Base-by-base conservation (phyloP, 495 filamentous ascomycete genomes). In the Aspergillus carlsbadensis region DNA sequence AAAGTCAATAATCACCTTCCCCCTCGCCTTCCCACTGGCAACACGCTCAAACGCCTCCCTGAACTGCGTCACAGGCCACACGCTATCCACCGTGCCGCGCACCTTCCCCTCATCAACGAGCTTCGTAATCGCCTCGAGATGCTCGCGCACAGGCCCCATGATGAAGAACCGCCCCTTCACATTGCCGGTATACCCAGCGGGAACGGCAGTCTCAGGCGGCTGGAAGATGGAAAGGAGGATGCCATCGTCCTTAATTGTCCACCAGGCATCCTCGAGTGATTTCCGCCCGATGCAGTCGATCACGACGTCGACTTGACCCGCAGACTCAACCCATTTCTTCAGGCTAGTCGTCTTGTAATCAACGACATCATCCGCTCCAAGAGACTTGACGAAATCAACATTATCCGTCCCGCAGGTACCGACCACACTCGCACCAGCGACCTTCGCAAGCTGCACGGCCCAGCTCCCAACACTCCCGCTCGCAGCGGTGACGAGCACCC, bases 391-490 rank as follows among this genome's bases (percentile, higher is more conserved):
- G 33, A 79, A 59, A 5, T 68, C 67, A 0, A 64, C 60, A 63
- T 77, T 80, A n/a, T 69, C 65, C 6, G 72, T 17, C 8, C 78
- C 73, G 29, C 70, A 69, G 1, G 65, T 73, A 31, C 63, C 72
- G 18, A 83, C 63, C n/a, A 75, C 73, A 36, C 70, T 64, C 7
- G 71, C 68, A 2, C 75, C 78, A 0, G 75, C 68, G 22, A 74
- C 49, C 33, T 58, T 67, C 6, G 81, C 83, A 21, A 87, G 59
- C 66, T 85, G 84, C 52, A 81, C 70, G 10, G 76, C 66, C 83
- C 81, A 85, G 29, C 75, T 70, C 2, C 84, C 84, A 2, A 84
- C 78, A 5, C 79, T 77, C 2, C 82, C 73, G 5, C 76, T 63
- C 14, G 81, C 81, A 41, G 69, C 78, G 7, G 75, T 81, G 22